Evolutionary conservation across 23 red algal genomes (phyloP), one percentile per base, ranked within the genome.

Genomic region (Gracilaria domingensis): DNA sequence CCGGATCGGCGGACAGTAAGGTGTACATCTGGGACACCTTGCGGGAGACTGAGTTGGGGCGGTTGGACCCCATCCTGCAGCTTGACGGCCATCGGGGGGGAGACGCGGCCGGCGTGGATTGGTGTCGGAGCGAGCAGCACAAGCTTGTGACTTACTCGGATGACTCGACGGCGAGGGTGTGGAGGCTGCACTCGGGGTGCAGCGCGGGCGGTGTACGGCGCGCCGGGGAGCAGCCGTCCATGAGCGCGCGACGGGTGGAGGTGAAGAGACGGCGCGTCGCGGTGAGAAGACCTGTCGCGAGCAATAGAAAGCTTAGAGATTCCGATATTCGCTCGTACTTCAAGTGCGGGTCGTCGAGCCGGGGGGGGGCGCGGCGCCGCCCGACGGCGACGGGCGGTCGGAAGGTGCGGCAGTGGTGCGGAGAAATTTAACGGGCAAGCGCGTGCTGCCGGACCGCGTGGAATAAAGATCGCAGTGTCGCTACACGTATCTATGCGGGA

Each of bases 21-120:
- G 94, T 82, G 50, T 96, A 96, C 78, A 29, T 96, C 7, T 96
- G 94, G 94, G 81, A 96, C 45, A 38, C 86, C 33, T 42, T 23
- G n/a, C 24, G 33, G 25, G 18, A 11, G 5, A 51, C 23, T 23
- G 14, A 53, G 78, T 24, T 56, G 26, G 87, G 53, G 1, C 23
- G 50, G 12, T 34, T 80, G 30, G 54, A 39, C 14, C 94, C 94
- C 26, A 25, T 92, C 16, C 50, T 88, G 26, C 44, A 42, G 87
- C 50, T 96, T 20, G 88, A 85, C 35, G 94, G 88, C 2, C 94
- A 96, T 47, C 37, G 82, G 1, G 94, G 88, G 30, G 91, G 91
- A 14, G 94, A 96, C 48, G 94, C 85, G 37, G 79, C 87, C 2
- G 88, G 66, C 33, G 94, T 96, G 42, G 94, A 81, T 12, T 96